These are phyloP conservation scores for Fomitopsis serialis DNA, from an alignment of 768 basidiomycete species.

Conservation along the genomic window DNA sequence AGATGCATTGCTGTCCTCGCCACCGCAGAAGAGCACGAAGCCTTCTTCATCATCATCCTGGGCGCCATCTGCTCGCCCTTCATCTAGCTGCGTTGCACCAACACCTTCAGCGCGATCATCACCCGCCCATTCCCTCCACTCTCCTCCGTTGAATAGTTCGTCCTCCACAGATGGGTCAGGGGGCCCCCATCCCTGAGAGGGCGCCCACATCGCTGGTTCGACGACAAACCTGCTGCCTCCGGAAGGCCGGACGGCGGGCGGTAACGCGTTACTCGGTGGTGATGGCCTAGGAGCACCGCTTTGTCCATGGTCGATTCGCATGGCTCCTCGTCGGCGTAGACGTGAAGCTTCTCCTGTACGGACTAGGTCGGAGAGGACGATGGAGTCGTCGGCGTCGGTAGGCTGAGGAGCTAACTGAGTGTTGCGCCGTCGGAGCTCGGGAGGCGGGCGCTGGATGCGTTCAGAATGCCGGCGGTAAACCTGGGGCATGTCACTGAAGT, in stretches of 20 bases:
- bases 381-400: constrained; percentile 58
- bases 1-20: constrained; percentile 5
- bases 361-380: constrained; percentile 68
- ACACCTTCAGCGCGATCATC: constrained; percentile 1
- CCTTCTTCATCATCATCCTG: constrained; percentile 10
- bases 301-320: constrained; percentile 49
- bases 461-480: constrained; percentile 23
- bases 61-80: constrained; percentile 11
- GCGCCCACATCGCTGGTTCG: neutral
- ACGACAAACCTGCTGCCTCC: neutral
- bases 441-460: constrained; percentile 13
- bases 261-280: constrained; percentile 2
- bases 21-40: constrained; percentile 15
- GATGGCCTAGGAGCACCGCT: constrained; percentile 16
- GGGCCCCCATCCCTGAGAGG: neutral
- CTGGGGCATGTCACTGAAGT: constrained; percentile 20
- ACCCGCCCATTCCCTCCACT: constrained; percentile 14
- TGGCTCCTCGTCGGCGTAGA: constrained; percentile 66
- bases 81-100: constrained; percentile 13
- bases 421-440: constrained; percentile 17
- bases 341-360: constrained; percentile 72
- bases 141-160: constrained; percentile 12
- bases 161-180: constrained; percentile 12
- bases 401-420: constrained; percentile 20
- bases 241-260: neutral